Conservation (phyloP, 1,284 basidiomycete species). For the Ceratobasidium sp. region DNA sequence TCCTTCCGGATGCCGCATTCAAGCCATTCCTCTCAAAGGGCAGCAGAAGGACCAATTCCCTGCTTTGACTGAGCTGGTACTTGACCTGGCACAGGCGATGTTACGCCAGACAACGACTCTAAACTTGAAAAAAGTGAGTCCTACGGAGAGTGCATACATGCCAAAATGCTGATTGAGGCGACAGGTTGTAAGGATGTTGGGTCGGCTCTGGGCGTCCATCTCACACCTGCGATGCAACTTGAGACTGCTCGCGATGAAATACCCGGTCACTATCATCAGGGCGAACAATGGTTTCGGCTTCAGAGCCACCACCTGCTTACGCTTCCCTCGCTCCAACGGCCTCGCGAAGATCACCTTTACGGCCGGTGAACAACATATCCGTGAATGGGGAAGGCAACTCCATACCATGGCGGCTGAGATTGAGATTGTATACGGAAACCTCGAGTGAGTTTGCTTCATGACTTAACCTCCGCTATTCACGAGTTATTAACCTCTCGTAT, state of each 20-base stretch:
- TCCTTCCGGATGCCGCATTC: conserved; percentile 29
- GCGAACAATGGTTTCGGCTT: conserved; percentile 27
- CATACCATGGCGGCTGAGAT: conserved; percentile 19
- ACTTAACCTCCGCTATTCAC: neutral
- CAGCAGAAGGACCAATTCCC: conserved; percentile 33
- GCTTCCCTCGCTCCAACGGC: conserved; percentile 26
- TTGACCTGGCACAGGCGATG: conserved; percentile 49
- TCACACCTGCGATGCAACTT: conserved; percentile 19
- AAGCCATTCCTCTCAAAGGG: conserved; percentile 11
- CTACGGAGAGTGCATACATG: no score
- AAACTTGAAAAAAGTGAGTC: conserved; percentile 34
- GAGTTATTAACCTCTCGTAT: neutral
- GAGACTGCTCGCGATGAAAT: conserved; percentile 27
- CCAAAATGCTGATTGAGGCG: neutral
- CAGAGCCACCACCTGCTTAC: conserved; percentile 12
- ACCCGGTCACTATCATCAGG: conserved; percentile 20
- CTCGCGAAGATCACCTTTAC: conserved; percentile 21
- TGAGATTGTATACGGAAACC: conserved; percentile 31
- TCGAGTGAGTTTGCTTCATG: neutral
- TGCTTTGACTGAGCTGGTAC: conserved; percentile 23
- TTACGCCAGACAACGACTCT: neutral
- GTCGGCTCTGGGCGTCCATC: conserved; percentile 20
- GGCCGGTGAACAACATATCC: conserved; percentile 11
- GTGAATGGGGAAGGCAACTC: conserved; percentile 36
- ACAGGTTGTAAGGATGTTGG: conserved; percentile 25